Percentiles rank a stretch among this genome's conserved stretches.
Conservation (phyloP, 306 rosid genomes). For the Castanea mollissima region DNA sequence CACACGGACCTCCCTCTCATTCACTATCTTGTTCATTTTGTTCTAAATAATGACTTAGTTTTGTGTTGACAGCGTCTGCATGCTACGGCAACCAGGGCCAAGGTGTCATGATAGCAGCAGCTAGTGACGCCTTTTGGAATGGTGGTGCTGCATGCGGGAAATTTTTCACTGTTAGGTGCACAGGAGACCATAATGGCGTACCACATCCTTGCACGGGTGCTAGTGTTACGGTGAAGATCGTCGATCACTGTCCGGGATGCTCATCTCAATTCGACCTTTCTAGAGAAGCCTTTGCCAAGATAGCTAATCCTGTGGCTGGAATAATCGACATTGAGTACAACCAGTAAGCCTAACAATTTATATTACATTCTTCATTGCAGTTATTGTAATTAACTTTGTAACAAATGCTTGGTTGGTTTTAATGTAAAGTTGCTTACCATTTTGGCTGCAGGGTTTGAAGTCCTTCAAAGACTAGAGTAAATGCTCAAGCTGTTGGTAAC, state of each 20-base stretch:
- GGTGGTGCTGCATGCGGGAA: background rate
- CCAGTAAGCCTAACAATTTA: background rate
- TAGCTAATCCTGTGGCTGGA: background rate
- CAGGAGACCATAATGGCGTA: too few relatives aligned
- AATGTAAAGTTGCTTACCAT: too few relatives aligned
- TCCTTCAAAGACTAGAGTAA: too few relatives aligned
- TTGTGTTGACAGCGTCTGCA: background rate
- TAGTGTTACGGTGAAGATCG: background rate
- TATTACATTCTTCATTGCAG: too few relatives aligned
- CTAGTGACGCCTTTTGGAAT: background rate
- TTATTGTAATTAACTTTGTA: too few relatives aligned
- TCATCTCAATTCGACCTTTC: background rate
- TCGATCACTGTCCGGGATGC: background rate
- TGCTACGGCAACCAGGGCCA: background rate
- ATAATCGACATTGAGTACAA: background rate
- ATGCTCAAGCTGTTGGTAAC: too few relatives aligned
- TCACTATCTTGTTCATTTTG: too few relatives aligned
- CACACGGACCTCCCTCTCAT: too few relatives aligned
- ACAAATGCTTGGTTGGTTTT: too few relatives aligned
- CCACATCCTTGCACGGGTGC: background rate
- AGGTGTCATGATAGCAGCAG: background rate
- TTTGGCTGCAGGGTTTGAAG: too few relatives aligned
- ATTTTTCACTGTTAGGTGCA: background rate
- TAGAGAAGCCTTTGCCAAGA: background rate
- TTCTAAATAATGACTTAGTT: background rate